Evolutionary conservation across 192 early-diverging fungal genomes (phyloP).

Genomic region (Mortierella claussenii): DNA sequence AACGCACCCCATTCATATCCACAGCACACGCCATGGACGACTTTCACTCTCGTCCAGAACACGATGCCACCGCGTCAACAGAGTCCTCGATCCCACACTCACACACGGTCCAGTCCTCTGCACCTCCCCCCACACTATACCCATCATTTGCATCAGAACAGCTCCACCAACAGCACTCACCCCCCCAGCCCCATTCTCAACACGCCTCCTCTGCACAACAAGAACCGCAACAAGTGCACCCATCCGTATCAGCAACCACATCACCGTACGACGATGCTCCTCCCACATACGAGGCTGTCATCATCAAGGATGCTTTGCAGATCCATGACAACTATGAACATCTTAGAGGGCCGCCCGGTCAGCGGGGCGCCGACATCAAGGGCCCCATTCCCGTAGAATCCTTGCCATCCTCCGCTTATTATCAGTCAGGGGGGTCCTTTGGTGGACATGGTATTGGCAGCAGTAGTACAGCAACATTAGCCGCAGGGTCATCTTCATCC

Average conservation of each 20-base stretch:
- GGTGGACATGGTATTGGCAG: constrained; percentile 2
- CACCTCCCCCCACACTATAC: neutral
- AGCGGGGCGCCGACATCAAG: constrained; percentile 26
- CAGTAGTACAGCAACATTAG: constrained; percentile 1
- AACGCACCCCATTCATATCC: too few relatives aligned
- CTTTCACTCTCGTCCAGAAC: too few relatives aligned
- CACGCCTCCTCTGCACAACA: too few relatives aligned
- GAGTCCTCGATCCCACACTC: too few relatives aligned
- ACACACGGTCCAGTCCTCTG: neutral
- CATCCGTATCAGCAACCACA: neutral
- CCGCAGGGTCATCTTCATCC: too few relatives aligned
- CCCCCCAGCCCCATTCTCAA: too few relatives aligned
- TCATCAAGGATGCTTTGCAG: constrained; percentile 33
- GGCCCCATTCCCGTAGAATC: constrained; percentile 32
- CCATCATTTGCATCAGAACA: neutral
- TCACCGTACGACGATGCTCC: constrained; percentile 22
- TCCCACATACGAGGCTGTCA: constrained; percentile 39
- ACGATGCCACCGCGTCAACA: too few relatives aligned
- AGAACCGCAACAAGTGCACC: too few relatives aligned
- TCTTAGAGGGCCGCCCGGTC: constrained; percentile 23
- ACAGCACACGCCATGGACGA: too few relatives aligned
- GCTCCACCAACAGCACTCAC: neutral
- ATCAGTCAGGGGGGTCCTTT: neutral
- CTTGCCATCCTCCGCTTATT: neutral
- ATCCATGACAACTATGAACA: constrained; percentile 46